Evolutionary conservation across 345 rosid genomes (phyloP).

Genomic region (Syzygium grande): DNA sequence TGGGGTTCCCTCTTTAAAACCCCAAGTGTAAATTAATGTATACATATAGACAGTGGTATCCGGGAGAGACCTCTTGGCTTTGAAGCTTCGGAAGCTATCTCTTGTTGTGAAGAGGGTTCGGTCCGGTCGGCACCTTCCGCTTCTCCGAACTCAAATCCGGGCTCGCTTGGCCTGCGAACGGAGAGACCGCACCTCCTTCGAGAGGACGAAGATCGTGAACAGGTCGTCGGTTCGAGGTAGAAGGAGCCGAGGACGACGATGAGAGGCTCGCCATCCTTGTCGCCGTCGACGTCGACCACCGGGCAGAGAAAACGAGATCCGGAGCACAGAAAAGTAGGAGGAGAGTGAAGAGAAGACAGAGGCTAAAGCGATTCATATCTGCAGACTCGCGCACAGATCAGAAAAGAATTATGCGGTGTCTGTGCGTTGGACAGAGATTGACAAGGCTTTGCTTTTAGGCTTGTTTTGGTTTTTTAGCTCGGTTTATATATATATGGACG

Average conservation of each 20-base stretch:
- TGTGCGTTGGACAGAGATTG: background rate
- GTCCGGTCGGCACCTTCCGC: constrained; percentile 31
- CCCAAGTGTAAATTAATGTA: background rate
- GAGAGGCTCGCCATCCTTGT: background rate
- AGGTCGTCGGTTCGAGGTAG: background rate
- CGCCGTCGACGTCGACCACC: background rate
- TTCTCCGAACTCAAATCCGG: constrained; percentile 11
- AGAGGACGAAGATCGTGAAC: background rate
- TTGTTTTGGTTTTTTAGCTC: background rate
- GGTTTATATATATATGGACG: background rate
- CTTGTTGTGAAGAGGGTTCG: constrained; percentile 44
- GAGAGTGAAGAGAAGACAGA: background rate
- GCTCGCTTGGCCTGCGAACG: background rate
- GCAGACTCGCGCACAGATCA: background rate
- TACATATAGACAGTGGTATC: background rate
- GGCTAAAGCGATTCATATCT: background rate
- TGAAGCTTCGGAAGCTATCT: constrained; percentile 1
- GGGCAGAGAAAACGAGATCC: background rate
- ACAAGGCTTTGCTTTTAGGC: background rate
- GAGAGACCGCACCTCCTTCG: background rate
- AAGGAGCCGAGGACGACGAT: background rate
- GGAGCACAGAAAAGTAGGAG: background rate
- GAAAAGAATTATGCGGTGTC: background rate
- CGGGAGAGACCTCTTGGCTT: background rate
- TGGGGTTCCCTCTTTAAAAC: background rate